Percentiles rank a stretch among this genome's conserved stretches.
These are phyloP conservation scores for Talaromyces trachyspermus DNA, from an alignment of 495 filamentous ascomycete genomes.

Conservation along the genomic window DNA sequence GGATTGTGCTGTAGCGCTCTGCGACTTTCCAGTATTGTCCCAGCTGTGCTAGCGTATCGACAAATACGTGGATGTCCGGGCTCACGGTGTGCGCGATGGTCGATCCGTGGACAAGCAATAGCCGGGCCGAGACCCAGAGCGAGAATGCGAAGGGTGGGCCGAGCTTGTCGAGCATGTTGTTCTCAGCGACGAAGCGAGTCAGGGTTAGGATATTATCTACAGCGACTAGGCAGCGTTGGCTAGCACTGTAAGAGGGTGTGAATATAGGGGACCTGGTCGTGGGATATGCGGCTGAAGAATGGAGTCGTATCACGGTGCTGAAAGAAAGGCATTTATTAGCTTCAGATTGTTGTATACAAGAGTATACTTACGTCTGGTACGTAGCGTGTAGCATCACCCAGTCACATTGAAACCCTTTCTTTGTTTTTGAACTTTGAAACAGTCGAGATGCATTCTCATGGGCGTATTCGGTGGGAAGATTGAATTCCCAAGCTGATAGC, in stretches of 20 bases:
- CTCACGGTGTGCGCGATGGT: slow-evolving; percentile 77
- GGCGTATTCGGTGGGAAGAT: slow-evolving; percentile 70
- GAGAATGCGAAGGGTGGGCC: slow-evolving; percentile 86
- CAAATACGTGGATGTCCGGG: slow-evolving; percentile 68
- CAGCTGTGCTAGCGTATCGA: slow-evolving; percentile 72
- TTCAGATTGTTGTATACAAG: background rate
- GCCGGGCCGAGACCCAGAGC: slow-evolving; percentile 82
- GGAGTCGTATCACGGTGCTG: slow-evolving; percentile 78
- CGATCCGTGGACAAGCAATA: slow-evolving; percentile 79
- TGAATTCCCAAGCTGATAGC: slow-evolving; percentile 74
- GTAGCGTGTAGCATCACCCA: slow-evolving; percentile 89
- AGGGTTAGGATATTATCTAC: slow-evolving; percentile 78
- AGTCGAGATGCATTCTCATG: slow-evolving; percentile 62
- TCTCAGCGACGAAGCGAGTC: slow-evolving; percentile 62
- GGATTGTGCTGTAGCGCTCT: slow-evolving; percentile 68
- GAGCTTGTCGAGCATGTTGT: slow-evolving; percentile 67
- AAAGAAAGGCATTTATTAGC: slow-evolving; percentile 18
- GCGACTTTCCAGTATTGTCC: slow-evolving; percentile 80
- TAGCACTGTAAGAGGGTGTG: slow-evolving; percentile 74
- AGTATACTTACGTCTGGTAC: slow-evolving; percentile 52
- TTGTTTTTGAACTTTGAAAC: slow-evolving; percentile 53
- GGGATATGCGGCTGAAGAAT: slow-evolving; percentile 89
- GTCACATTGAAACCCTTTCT: slow-evolving; percentile 62
- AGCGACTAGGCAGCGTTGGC: slow-evolving; percentile 69
- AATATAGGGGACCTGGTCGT: slow-evolving; percentile 81